phyloP scores from a whole-genome alignment of 768 basidiomycete species.

The Mycena albidolilacea region DNA sequence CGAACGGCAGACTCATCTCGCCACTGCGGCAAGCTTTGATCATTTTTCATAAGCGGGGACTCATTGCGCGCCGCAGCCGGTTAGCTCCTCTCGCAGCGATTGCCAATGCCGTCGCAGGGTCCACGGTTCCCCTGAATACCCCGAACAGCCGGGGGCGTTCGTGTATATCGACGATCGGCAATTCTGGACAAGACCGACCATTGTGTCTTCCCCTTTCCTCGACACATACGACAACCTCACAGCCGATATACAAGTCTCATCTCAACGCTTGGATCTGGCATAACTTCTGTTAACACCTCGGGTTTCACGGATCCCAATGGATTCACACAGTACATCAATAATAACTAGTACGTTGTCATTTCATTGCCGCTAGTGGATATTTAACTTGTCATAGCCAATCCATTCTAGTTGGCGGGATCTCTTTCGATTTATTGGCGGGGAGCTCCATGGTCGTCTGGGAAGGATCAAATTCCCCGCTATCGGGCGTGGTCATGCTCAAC shows the following conservation, averaged over 20 bases:
- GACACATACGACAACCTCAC: no score
- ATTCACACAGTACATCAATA: no score
- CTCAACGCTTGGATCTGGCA: no score
- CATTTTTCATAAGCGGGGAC: conserved; percentile 78
- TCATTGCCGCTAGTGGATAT: no score
- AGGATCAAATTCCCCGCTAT: conserved; percentile 69
- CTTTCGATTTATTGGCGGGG: no score
- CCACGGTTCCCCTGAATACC: conserved; percentile 79
- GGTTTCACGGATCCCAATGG: no score
- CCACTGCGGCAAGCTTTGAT: conserved; percentile 79
- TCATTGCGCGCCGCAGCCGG: conserved; percentile 79
- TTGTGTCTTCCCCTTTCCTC: conserved; percentile 53
- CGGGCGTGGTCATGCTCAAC: conserved; percentile 77
- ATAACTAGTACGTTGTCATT: no score
- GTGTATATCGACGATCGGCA: conserved; percentile 55
- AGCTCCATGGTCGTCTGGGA: conserved; percentile 78
- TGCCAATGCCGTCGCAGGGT: conserved; percentile 70
- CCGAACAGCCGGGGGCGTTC: conserved; percentile 65
- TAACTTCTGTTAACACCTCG: no score
- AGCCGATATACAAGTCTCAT: no score
- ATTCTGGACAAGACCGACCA: no score
- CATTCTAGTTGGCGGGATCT: no score
- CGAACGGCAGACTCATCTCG: conserved; percentile 67
- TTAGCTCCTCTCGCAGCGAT: conserved; percentile 71
- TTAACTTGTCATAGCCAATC: no score